Evolutionary conservation across 495 filamentous ascomycete genomes (phyloP), one percentile per base, ranked within the genome.

Genomic region (Hypomontagnella monticulosa): DNA sequence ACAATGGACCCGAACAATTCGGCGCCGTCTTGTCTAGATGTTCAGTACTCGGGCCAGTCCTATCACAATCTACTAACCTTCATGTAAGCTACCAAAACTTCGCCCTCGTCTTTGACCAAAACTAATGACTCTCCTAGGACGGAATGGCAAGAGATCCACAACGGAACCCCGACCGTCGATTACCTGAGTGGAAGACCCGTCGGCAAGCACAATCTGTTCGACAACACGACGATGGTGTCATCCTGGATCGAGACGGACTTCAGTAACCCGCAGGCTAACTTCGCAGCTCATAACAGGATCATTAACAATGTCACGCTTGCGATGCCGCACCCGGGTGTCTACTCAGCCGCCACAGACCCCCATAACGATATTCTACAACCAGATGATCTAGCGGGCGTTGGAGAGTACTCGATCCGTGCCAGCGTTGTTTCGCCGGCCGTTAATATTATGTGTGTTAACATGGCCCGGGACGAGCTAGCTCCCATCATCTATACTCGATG

Each of bases 281-380:
- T 84, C 10, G 50, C 73, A 2, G 59, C 74, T 27, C 71, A 83
- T 62, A 55, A 65, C 0, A 78, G 89, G 34, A 75, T 88, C 41
- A 71, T 92, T 58, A 87, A 90, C 73, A 93, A 92, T 66, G 83
- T 92, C 38, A 91, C 88, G 0, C 82, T 92, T 63, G 87, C 88
- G 1, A 87, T 92, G 80, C 90, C 90, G 0, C 90, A 93, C 57
- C 79, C 85, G 2, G 88, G 88, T 1, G 76, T 93, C 4, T 83
- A 88, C 20, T 73, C 73, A 16, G 90, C 90, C 2, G 85, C 86
- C 0, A 78, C 77, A 19, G 79, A 91, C 63, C 64, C 76, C 0
- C 73, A 60, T 20, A 93, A 93, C 70, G 66, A 73, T 2, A 90
- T 93, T 44, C 69, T 86, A 38, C 89, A 92, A 63, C 90, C 91